These are phyloP conservation scores for Tricladium varicosporioides DNA, from an alignment of 2,329 filamentous ascomycete genomes.

Conservation along the genomic window DNA sequence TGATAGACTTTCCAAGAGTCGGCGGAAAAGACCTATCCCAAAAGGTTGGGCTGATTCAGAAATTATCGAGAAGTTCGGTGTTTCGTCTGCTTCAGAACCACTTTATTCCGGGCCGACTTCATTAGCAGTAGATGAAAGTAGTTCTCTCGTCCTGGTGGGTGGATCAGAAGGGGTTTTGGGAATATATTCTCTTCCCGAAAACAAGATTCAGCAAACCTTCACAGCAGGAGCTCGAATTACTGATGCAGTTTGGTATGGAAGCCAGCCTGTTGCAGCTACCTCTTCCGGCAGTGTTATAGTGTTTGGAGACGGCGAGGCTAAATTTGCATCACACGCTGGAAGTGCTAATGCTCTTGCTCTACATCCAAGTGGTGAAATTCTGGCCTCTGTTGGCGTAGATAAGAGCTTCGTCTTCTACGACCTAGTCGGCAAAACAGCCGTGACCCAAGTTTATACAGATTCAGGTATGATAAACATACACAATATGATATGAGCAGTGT, in stretches of 20 bases:
- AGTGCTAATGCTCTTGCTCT: slow-evolving; percentile 73
- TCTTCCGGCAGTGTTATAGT: slow-evolving; percentile 66
- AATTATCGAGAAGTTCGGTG: slow-evolving; percentile 59
- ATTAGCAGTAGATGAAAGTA: slow-evolving; percentile 56
- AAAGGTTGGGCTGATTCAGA: slow-evolving; percentile 81
- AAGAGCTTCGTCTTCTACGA: slow-evolving; percentile 95
- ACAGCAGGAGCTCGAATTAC: slow-evolving; percentile 51
- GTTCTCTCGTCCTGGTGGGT: slow-evolving; percentile 60
- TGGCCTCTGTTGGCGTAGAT: slow-evolving; percentile 85
- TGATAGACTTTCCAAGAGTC: slow-evolving; percentile 74
- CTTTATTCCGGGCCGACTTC: slow-evolving; percentile 57
- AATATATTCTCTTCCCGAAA: slow-evolving; percentile 74
- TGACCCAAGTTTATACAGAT: slow-evolving; percentile 78
- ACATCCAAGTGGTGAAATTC: slow-evolving; percentile 78
- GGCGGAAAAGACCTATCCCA: slow-evolving; percentile 85
- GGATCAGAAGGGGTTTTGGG: slow-evolving; percentile 64
- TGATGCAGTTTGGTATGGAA: slow-evolving; percentile 50
- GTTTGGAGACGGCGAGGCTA: slow-evolving; percentile 65
- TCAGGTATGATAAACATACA: slow-evolving; percentile 57
- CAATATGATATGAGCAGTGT: not conserved
- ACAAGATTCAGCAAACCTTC: slow-evolving; percentile 57
- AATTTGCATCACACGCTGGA: slow-evolving; percentile 79
- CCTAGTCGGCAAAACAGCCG: slow-evolving; percentile 61
- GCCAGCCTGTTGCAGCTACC: slow-evolving; percentile 31
- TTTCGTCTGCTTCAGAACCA: slow-evolving; percentile 51